Base-by-base conservation (phyloP, 140 eudicot species). In the Senecio squalidus region DNA sequence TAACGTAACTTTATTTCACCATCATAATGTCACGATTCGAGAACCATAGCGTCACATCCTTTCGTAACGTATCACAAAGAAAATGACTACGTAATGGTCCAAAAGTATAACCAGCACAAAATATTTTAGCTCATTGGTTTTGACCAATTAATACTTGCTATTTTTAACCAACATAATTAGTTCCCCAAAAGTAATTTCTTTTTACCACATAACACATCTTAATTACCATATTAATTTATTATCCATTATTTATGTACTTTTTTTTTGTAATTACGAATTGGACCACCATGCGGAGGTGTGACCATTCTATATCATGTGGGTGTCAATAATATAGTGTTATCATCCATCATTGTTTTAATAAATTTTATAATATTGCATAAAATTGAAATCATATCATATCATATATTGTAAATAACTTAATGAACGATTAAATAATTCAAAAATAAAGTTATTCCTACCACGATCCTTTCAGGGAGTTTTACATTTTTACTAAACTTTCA, bases 301-400 rank as follows among this genome's bases (percentile, higher is more conserved):
- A 61, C 56, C 31, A 20, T 28, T 50, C 43, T 45, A 30, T 51
- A 29, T 61, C 67, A 61, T 61, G 67, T 61, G 44, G 56, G 56
- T 4, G 22, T 45, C 57, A 61, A 46, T 61, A 9, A 45, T 57
- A 57, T 27, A 45, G 56, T n/a, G n/a, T n/a, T n/a, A n/a, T 24
- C 20, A 28, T 18, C 8, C 45, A 55, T 61, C 57, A 45, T 44
- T n/a, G 28, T 45, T 20, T 8, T 13, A 41, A 24, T 20, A n/a
- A 27, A 43, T 46, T 2, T 45, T 36, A 9, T 36, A 36, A 36
- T 6, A 36, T 9, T 13, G 13, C 13, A 36, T 36, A 36, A 34
- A 36, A 36, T n/a, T 36, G 9, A 36, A 9, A 36, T 36, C 38
- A 7, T 9, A 34, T 34, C 40, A n/a, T 9, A 34, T 34, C 41